Conservation (phyloP, 2,329 filamentous ascomycete species). For the Aschersonia sp. region DNA sequence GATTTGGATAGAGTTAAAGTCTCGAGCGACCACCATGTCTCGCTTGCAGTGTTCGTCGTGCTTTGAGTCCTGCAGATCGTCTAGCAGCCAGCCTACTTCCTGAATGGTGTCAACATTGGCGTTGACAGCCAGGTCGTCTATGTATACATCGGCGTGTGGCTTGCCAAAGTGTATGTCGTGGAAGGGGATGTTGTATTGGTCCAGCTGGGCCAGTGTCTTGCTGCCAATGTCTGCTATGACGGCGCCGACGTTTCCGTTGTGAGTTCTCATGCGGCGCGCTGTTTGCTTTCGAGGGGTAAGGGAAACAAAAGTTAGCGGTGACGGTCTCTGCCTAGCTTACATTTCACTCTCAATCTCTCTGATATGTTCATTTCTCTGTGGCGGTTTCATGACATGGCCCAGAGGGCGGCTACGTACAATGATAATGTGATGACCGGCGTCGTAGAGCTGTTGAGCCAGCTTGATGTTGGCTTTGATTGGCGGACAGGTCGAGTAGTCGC, state of each 20-base stretch:
- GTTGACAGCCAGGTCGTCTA: constrained; percentile 9
- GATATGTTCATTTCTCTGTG: too few species aligned
- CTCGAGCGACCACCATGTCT: constrained; percentile 13
- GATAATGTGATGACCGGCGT: constrained; percentile 16
- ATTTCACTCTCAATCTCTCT: too few species aligned
- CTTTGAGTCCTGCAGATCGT: neutral
- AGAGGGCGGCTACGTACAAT: constrained; percentile 9
- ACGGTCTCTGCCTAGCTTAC: too few species aligned
- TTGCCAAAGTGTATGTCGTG: constrained; percentile 16
- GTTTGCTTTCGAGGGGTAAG: constrained; percentile 7
- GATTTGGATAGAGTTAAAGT: constrained; percentile 17
- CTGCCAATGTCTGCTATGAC: constrained; percentile 13
- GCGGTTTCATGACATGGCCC: neutral
- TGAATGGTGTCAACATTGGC: constrained; percentile 1
- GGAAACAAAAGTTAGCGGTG: neutral
- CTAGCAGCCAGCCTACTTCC: neutral
- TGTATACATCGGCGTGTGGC: constrained; percentile 15
- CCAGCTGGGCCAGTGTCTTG: constrained; percentile 12
- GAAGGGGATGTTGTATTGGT: constrained; percentile 13
- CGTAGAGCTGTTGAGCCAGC: constrained; percentile 13
- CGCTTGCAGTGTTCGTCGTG: neutral
- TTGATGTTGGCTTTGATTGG: constrained; percentile 14
- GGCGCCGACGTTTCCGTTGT: constrained; percentile 13
- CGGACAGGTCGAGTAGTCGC: constrained; percentile 15
- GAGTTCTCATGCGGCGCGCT: constrained; percentile 13